Conservation (phyloP, 345 rosid genomes). For the Hibiscus mutabilis region DNA sequence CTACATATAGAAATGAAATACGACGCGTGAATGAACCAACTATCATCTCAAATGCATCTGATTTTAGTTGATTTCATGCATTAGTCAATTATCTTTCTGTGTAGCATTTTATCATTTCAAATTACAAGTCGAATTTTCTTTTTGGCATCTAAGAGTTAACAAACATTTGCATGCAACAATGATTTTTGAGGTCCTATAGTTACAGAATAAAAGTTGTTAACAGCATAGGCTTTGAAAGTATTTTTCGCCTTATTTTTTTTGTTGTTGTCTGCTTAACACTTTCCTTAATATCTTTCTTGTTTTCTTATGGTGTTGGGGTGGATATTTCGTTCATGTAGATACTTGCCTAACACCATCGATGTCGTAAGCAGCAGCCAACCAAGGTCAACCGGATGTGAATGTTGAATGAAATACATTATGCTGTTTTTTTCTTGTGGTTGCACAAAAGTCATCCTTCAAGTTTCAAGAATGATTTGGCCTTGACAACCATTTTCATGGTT, state of each 20-base stretch:
- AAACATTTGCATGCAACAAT: no score
- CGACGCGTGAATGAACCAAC: not conserved
- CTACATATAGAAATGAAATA: not conserved
- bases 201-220: not conserved
- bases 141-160: no score
- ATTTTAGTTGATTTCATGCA: not conserved
- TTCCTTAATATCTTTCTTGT: not conserved
- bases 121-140: no score
- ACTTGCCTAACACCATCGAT: not conserved
- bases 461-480: constrained; percentile 17
- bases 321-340: not conserved
- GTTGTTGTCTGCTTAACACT: not conserved
- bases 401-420: constrained; percentile 20
- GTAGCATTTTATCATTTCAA: no score
- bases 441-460: constrained; percentile 6
- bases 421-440: not conserved
- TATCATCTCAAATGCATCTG: not conserved
- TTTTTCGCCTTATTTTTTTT: not conserved
- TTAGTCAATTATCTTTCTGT: not conserved
- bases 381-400: constrained; percentile 47
- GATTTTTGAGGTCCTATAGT: not conserved
- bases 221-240: not conserved
- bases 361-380: constrained; percentile 13
- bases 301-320: not conserved
- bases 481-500: constrained; percentile 11